A percentile compares a stretch with the other conserved stretches of the same genome.
Evolutionary conservation across 148 eudicot genomes (phyloP).

Genomic region (Camellia lanceoleosa): DNA sequence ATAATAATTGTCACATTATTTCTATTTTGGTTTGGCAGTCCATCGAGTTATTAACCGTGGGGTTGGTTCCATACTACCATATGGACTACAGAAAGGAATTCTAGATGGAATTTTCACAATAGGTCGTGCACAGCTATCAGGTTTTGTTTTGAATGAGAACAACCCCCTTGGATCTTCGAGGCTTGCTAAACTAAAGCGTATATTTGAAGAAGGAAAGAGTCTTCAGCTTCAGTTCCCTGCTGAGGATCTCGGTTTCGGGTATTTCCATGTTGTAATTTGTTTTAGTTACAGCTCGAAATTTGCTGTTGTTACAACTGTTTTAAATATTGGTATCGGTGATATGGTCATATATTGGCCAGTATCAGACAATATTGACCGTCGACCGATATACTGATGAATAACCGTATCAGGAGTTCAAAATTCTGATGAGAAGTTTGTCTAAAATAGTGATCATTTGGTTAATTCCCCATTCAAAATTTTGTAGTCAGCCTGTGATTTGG

Average conservation of each 20-base stretch:
- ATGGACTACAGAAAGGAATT: constrained; percentile 60
- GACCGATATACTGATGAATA: no score
- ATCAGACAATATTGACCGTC: no score
- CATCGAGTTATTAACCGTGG: constrained; percentile 63
- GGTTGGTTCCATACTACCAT: constrained; percentile 67
- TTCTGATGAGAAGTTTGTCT: not conserved
- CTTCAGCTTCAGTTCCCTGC: constrained; percentile 98
- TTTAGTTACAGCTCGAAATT: constrained; percentile 3
- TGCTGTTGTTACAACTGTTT: not conserved
- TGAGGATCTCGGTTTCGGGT: constrained; percentile 99
- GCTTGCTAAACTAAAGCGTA: constrained; percentile 66
- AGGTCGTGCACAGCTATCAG: constrained; percentile 88
- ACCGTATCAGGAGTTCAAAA: no score
- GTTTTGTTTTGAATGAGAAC: constrained; percentile 65
- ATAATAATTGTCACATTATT: not conserved
- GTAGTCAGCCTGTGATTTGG: not conserved
- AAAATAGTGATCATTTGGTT: not conserved
- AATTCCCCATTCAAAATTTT: not conserved
- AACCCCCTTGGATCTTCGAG: constrained; percentile 85
- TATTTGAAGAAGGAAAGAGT: constrained; percentile 94
- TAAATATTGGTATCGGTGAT: no score
- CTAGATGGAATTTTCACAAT: constrained; percentile 77
- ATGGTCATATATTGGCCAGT: no score
- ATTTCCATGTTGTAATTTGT: constrained; percentile 4
- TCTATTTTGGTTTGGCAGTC: constrained; percentile 44